phyloP scores from a whole-genome alignment of 2,329 filamentous ascomycete species.

The Fusarium mangiferae region DNA sequence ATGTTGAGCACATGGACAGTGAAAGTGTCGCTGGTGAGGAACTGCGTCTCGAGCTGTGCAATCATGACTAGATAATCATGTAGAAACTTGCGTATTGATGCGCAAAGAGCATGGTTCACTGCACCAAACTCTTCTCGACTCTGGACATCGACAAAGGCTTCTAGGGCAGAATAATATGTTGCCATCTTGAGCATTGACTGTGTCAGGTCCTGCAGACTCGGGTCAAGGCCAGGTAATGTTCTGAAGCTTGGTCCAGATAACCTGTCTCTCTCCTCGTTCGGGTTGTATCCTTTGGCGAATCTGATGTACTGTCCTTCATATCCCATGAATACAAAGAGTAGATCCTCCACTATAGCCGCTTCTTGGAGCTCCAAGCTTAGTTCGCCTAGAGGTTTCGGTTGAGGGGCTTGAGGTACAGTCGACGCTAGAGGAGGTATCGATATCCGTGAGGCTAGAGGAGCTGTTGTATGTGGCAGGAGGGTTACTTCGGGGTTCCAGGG shows the following conservation, averaged over 20 bases:
- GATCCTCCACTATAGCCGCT: constrained; percentile 85
- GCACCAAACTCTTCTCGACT: constrained; percentile 92
- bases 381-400: constrained; percentile 74
- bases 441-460: constrained; percentile 76
- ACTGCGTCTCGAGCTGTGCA: constrained; percentile 92
- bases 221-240: constrained; percentile 85
- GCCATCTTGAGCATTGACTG: constrained; percentile 93
- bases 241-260: constrained; percentile 84
- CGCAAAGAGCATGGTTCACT: constrained; percentile 95
- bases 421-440: constrained; percentile 77
- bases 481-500: constrained; percentile 84
- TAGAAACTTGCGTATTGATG: constrained; percentile 89
- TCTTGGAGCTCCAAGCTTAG: constrained; percentile 86
- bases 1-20: constrained; percentile 94
- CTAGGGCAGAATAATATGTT: constrained; percentile 89
- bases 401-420: constrained; percentile 78
- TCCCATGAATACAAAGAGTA: constrained; percentile 97
- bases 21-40: constrained; percentile 87
- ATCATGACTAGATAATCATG: constrained; percentile 95
- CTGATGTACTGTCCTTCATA: constrained; percentile 98
- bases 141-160: constrained; percentile 93
- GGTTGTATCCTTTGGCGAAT: constrained; percentile 84
- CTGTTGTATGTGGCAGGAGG: constrained; percentile 73
- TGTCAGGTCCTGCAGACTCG: constrained; percentile 88
- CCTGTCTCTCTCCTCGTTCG: constrained; percentile 85